Conservation (phyloP, 2,329 filamentous ascomycete species). For the Colletotrichum tabaci region DNA sequence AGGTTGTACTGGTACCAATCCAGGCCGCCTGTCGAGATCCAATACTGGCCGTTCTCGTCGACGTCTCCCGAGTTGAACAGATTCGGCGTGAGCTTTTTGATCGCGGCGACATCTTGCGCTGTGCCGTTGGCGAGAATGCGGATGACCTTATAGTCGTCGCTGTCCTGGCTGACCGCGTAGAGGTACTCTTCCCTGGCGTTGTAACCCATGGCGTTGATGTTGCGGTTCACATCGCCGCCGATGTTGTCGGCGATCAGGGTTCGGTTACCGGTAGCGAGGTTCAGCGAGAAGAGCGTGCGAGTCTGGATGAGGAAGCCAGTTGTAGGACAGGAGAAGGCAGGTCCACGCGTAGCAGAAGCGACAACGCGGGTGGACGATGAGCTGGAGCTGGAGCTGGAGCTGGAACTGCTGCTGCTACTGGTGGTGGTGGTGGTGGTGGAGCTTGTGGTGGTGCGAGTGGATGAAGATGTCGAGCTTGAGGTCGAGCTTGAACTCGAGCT, state of each 20-base stretch:
- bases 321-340: slow-evolving; percentile 35
- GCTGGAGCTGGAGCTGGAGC: not conserved
- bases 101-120: slow-evolving; percentile 17
- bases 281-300: slow-evolving; percentile 39
- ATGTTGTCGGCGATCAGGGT: slow-evolving; percentile 14
- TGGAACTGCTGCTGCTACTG: not conserved
- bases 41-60: slow-evolving; percentile 44
- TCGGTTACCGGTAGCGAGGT: slow-evolving; percentile 33
- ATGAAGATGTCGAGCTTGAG: not conserved
- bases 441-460: not conserved
- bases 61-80: slow-evolving; percentile 44
- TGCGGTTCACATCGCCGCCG: slow-evolving; percentile 18
- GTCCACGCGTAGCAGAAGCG: slow-evolving; percentile 25
- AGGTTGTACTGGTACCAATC: slow-evolving; percentile 44
- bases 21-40: slow-evolving; percentile 37
- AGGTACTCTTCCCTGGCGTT: slow-evolving; percentile 46
- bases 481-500: not conserved
- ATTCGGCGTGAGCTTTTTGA: not conserved
- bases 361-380: slow-evolving; percentile 8
- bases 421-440: not conserved
- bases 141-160: slow-evolving; percentile 33
- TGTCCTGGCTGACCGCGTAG: slow-evolving; percentile 40
- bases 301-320: slow-evolving; percentile 42
- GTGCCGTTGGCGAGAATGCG: slow-evolving; percentile 45
- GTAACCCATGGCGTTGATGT: slow-evolving; percentile 47